Evolutionary conservation across 106 monocot genomes (phyloP), one percentile per base, ranked within the genome.

Genomic region (Iris macrosiphon): DNA sequence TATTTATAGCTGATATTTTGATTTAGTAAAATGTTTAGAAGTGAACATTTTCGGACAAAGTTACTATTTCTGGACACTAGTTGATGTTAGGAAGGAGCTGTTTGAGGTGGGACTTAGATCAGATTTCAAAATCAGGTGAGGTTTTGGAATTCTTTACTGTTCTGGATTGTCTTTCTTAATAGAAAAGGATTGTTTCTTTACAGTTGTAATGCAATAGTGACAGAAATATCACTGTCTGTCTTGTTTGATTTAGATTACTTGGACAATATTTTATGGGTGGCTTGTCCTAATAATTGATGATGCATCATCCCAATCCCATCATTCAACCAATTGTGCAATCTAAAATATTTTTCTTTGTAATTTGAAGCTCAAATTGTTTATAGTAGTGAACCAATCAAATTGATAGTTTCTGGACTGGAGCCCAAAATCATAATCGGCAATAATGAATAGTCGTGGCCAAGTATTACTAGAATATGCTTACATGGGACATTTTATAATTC

Each of bases 251-350:
- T 31, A 23, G 19, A 45, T 60, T 4, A 28, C 32, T 31, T 1
- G 45, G 18, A 29, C 60, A 45, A 60, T 60, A 60, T 45, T 60
- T 46, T 17, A 4, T 7, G 17, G 4, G 4, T 20, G 44, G 31
- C 44, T 43, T 43, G 31, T 44, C 44, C 60, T 60, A 28, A 5
- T 31, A 1, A 12, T 31, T n/a, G 29, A 31, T 23, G 41, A n/a
- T n/a, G n/a, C n/a, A n/a, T n/a, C n/a, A 60, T 21, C 27, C 42
- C 5, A 39, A 28, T 59, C 54, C 27, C 15, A 9, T 16, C 28
- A 25, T 28, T 4, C 15, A 21, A 54, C 20, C 9, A 11, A 7
- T 54, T 31, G 32, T 11, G 17, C 15, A 35, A 21, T 18, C 25
- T 39, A n/a, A 2, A 39, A 41, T 20, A 19, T 1, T 0, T 20